phyloP scores from a whole-genome alignment of 495 filamentous ascomycete species.

The Apiosordaria backusii region DNA sequence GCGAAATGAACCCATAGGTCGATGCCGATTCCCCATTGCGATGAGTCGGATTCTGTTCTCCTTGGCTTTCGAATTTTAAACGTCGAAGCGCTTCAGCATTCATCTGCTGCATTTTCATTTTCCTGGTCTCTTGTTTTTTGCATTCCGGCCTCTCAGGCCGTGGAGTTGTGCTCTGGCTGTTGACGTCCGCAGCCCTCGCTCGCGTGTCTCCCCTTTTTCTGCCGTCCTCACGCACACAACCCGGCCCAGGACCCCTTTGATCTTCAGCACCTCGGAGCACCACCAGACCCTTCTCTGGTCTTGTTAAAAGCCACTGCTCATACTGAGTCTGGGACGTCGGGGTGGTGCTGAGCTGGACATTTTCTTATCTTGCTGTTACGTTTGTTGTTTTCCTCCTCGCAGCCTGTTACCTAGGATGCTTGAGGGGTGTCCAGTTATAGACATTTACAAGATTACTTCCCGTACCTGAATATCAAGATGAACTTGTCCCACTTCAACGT shows the following conservation, averaged over 20 bases:
- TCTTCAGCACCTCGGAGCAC: not conserved
- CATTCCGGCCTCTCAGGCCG: not conserved
- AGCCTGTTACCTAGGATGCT: slow-evolving; percentile 1
- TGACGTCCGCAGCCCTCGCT: not conserved
- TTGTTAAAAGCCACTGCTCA: slow-evolving; percentile 5
- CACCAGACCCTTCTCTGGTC: not conserved
- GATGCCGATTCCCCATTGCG: not conserved
- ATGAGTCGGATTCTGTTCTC: slow-evolving; percentile 6
- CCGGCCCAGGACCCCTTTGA: not conserved
- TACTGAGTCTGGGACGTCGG: not conserved
- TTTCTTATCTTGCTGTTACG: slow-evolving; percentile 1
- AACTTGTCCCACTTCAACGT: not conserved
- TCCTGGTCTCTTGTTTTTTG: not conserved
- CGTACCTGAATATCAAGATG: slow-evolving; percentile 3
- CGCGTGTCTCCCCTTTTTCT: not conserved
- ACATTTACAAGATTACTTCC: slow-evolving; percentile 6
- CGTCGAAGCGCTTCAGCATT: not conserved
- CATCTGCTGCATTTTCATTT: not conserved
- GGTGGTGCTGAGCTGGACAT: not conserved
- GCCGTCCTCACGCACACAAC: not conserved
- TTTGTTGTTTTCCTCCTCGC: slow-evolving; percentile 5
- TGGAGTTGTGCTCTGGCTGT: not conserved
- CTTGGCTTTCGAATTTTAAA: slow-evolving; percentile 9
- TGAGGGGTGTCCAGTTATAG: slow-evolving; percentile 6
- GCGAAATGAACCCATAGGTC: not conserved